phyloP scores from a whole-genome alignment of 2,329 filamentous ascomycete species.

The Fusarium odoratissimum region DNA sequence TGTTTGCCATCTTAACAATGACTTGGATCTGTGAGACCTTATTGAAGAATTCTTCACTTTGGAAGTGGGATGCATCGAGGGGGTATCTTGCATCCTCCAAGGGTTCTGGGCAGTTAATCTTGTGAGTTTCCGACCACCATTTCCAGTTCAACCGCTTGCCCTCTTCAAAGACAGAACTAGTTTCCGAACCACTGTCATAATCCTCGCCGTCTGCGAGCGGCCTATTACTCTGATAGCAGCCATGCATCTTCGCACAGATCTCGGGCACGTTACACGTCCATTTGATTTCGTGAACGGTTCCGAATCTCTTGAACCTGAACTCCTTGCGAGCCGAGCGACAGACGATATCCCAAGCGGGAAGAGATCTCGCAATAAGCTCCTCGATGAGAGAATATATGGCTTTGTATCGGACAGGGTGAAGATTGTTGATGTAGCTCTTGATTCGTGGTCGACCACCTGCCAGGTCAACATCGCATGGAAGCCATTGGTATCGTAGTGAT shows the following conservation, averaged over 20 bases:
- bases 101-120: slow-evolving; percentile 23
- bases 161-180: not conserved
- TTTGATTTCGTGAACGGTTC: slow-evolving; percentile 9
- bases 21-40: slow-evolving; percentile 61
- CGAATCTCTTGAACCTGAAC: not conserved
- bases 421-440: slow-evolving; percentile 64
- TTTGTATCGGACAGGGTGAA: slow-evolving; percentile 57
- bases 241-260: slow-evolving; percentile 16
- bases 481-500: not conserved
- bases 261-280: slow-evolving; percentile 41
- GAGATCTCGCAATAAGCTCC: slow-evolving; percentile 52
- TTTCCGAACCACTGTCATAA: not conserved
- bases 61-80: slow-evolving; percentile 34
- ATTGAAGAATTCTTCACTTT: slow-evolving; percentile 44
- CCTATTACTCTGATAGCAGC: not conserved
- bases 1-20: slow-evolving; percentile 71
- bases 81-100: slow-evolving; percentile 8
- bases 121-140: not conserved
- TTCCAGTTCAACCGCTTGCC: rapidly evolving
- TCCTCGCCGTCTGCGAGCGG: not conserved
- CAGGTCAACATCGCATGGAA: not conserved
- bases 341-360: slow-evolving; percentile 59
- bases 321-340: slow-evolving; percentile 39
- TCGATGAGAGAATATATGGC: slow-evolving; percentile 56
- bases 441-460: slow-evolving; percentile 44